These are phyloP conservation scores for Neopestalotiopsis rosae DNA, from an alignment of 2,329 filamentous ascomycete species.

Conservation along the genomic window DNA sequence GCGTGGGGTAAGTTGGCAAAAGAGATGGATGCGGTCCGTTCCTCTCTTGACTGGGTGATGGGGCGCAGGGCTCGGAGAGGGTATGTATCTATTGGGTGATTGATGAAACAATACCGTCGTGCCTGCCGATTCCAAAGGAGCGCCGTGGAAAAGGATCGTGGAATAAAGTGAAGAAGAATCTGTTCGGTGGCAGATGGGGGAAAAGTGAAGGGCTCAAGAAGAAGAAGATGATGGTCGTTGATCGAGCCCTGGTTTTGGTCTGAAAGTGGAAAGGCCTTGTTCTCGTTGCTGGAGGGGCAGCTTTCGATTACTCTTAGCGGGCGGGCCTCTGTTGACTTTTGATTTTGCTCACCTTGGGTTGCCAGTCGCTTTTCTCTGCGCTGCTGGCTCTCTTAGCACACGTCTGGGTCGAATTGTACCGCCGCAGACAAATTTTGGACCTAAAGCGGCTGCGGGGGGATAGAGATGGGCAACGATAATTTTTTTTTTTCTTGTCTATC, in stretches of 20 bases:
- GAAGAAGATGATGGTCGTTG: slow-evolving; percentile 15
- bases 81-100: not conserved
- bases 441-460: not conserved
- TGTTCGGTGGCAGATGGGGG: slow-evolving; percentile 3
- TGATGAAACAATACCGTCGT: not conserved
- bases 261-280: slow-evolving; percentile 13
- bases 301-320: slow-evolving; percentile 9
- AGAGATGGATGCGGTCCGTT: not conserved
- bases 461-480: not conserved
- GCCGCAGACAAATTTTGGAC: not conserved
- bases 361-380: not conserved
- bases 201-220: slow-evolving; percentile 3
- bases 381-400: not conserved
- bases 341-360: not conserved
- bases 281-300: slow-evolving; percentile 14
- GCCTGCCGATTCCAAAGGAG: not conserved
- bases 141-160: slow-evolving; percentile 3
- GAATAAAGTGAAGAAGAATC: not conserved
- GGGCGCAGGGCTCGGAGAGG: not conserved
- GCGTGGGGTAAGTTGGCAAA: slow-evolving; percentile 2
- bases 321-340: slow-evolving; percentile 14
- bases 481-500: slow-evolving; percentile 16
- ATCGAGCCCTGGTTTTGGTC: slow-evolving; percentile 15
- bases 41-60: not conserved
- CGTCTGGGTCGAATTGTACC: not conserved